Base-by-base conservation (phyloP, 371 early-diverging fungal genomes). In the Blastocladiella emersonii region DNA sequence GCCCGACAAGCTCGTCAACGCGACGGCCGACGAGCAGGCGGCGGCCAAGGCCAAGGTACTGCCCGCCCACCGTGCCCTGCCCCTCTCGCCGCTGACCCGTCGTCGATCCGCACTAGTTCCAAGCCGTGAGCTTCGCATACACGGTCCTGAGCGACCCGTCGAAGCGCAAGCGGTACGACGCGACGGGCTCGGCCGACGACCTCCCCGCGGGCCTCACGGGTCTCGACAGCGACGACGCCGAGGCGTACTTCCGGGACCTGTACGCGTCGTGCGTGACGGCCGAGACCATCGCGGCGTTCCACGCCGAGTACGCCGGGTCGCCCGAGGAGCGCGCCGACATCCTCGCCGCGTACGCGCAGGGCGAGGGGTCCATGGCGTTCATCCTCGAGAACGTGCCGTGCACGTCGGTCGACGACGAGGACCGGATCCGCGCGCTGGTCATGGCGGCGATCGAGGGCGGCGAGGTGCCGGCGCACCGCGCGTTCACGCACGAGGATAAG, bases 311-410 rank as follows among this genome's bases (percentile, higher is more conserved):
- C 72, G 75, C 79, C 74, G 86, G 79, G 0, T 92, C 93, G 25
- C 82, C 81, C n/a, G 93, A 94, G 66, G 94, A 95, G 68, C 74
- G 71, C 19, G 61, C 64, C 23, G 95, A 95, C 70, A 72, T 95
- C 0, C 53, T 92, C 17, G 70, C 76, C 12, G 79, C 84, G 8
- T 95, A 91, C 70, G 70, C 71, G 6, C 68, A 70, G 13, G 73
- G 67, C 66, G 75, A 87, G 39, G 95, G 95, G 12, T 78, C 87
- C 67, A 79, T 93, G 80, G 81, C 85, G 44, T 41, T 67, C 19
- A 89, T 94, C 19, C 69, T 92, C 43, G 71, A 73, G 0, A 64
- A 75, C n/a, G 80, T 93, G 0, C 77, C 83, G 57, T 75, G 86
- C 37, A 77, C 81, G 21, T 70, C 75, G 5, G 74, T 78, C 25